A percentile compares a stretch with the other conserved stretches of the same genome.
These are phyloP conservation scores for Hericium coralloides DNA, from an alignment of 768 basidiomycete species.

Conservation along the genomic window DNA sequence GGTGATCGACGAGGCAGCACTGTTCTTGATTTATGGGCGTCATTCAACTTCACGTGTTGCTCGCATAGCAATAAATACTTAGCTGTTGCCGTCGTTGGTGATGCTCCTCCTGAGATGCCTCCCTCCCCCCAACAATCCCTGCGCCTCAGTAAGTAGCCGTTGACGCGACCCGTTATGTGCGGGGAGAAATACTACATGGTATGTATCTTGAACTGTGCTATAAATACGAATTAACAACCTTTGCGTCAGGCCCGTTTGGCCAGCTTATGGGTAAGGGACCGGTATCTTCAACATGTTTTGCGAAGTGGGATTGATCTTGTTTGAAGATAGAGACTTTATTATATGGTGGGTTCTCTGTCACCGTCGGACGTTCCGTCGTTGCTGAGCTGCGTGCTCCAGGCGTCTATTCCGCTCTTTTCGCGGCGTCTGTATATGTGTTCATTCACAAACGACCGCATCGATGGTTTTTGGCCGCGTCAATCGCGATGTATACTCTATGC, in stretches of 20 bases:
- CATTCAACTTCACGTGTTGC: too few relatives aligned
- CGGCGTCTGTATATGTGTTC: background rate
- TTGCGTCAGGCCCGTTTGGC: background rate
- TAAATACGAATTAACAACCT: background rate
- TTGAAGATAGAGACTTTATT: background rate
- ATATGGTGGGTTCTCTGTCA: background rate
- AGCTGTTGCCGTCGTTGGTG: too few relatives aligned
- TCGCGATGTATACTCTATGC: background rate
- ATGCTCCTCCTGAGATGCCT: too few relatives aligned
- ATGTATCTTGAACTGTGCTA: background rate
- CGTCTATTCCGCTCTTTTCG: slow-evolving; percentile 17
- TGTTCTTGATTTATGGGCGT: too few relatives aligned
- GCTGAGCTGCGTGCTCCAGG: slow-evolving; percentile 7
- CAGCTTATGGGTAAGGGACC: background rate
- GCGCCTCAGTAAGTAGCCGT: too few relatives aligned
- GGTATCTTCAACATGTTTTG: background rate
- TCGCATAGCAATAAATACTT: too few relatives aligned
- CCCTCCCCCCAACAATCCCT: too few relatives aligned
- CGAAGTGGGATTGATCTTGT: background rate
- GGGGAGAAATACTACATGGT: background rate
- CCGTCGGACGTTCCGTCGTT: background rate
- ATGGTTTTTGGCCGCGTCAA: background rate
- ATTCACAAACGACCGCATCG: background rate
- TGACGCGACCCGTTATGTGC: background rate
- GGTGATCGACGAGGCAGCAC: too few relatives aligned